phyloP scores from a whole-genome alignment of 257 asterid species.

The Plantago elongata region DNA sequence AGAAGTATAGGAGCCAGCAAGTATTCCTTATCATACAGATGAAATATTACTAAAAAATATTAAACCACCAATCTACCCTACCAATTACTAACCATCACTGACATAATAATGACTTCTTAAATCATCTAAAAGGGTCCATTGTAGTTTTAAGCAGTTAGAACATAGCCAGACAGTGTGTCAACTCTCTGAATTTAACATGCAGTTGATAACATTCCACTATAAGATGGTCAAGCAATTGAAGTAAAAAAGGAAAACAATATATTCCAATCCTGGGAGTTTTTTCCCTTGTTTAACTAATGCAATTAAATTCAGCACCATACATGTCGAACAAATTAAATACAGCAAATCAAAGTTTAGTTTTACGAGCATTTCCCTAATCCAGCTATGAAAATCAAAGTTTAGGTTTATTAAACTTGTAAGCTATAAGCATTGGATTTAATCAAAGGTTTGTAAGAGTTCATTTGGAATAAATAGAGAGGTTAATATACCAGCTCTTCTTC shows the following conservation, averaged over 20 bases:
- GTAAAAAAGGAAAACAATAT: too few species aligned
- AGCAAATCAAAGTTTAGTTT: neutral
- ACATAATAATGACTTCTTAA: neutral
- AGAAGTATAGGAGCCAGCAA: neutral
- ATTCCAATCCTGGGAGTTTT: too few species aligned
- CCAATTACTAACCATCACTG: neutral
- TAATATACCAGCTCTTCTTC: conserved; percentile 57
- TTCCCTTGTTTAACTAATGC: too few species aligned
- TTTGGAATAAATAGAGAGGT: neutral
- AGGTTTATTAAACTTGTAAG: too few species aligned
- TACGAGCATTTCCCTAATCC: too few species aligned
- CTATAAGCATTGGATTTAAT: too few species aligned
- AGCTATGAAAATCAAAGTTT: too few species aligned
- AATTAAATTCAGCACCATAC: neutral
- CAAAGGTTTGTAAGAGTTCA: too few species aligned
- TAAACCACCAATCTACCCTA: too few species aligned
- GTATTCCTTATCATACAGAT: neutral
- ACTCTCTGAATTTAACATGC: too few species aligned
- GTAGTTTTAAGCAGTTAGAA: neutral
- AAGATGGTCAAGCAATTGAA: too few species aligned
- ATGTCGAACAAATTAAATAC: neutral
- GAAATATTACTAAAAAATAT: neutral
- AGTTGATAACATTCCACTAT: too few species aligned
- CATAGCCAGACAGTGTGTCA: neutral
- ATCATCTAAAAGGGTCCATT: neutral